phyloP scores from a whole-genome alignment of 495 filamentous ascomycete genomes.

The Talaromyces nanjingensis region DNA sequence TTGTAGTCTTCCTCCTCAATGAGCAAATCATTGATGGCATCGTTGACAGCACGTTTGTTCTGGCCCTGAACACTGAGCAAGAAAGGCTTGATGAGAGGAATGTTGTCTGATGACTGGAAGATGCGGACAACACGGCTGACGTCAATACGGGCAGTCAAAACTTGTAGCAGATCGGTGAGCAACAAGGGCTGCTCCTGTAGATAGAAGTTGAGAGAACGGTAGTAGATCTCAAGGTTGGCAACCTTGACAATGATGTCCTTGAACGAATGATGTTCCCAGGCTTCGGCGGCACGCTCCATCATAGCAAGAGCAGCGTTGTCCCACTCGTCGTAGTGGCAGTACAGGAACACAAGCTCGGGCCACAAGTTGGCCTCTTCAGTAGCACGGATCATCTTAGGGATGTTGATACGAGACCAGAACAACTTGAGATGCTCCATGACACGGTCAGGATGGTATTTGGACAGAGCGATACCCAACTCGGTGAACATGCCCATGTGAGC shows the following conservation, averaged over 20 bases:
- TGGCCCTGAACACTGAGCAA: constrained; percentile 91
- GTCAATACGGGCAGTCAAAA: constrained; percentile 85
- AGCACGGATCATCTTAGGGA: constrained; percentile 93
- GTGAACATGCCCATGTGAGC: constrained; percentile 97
- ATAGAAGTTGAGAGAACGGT: constrained; percentile 96
- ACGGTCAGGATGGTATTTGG: constrained; percentile 93
- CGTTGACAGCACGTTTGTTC: constrained; percentile 97
- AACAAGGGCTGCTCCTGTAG: constrained; percentile 93
- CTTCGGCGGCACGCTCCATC: constrained; percentile 97
- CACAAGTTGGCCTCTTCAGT: constrained; percentile 95
- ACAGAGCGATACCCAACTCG: constrained; percentile 86
- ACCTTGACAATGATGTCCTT: constrained; percentile 99
- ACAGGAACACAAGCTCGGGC: constrained; percentile 98
- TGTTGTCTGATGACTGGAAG: constrained; percentile 97
- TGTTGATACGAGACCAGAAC: constrained; percentile 98
- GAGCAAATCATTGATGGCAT: constrained; percentile 94
- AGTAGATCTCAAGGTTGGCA: constrained; percentile 98
- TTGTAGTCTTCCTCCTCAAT: constrained; percentile 99
- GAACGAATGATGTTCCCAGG: constrained; percentile 99
- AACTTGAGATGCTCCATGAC: constrained; percentile 99
- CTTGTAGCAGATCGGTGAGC: constrained; percentile 90
- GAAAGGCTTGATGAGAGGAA: constrained; percentile 98
- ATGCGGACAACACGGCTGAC: constrained; percentile 97
- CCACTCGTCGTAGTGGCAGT: constrained; percentile 98
- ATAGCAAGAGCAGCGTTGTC: constrained; percentile 98